A percentile compares a stretch with the other conserved stretches of the same genome.
Conservation (phyloP, 306 rosid species). For the Corylus heterophylla region DNA sequence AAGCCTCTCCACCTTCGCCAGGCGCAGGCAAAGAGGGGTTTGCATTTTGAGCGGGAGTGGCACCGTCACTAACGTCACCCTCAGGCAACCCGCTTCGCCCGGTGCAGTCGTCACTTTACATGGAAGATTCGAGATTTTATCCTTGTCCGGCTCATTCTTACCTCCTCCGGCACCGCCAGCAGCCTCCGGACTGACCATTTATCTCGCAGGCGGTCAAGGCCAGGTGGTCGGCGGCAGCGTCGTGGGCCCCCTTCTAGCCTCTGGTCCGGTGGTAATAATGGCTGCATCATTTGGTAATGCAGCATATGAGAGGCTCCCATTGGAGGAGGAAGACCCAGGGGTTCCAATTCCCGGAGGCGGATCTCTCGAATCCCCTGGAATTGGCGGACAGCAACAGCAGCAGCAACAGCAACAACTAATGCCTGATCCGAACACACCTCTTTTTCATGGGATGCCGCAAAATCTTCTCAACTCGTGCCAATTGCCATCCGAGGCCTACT, state of each 20-base stretch:
- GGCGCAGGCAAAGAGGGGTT: constrained; percentile 78
- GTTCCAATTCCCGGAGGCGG: constrained; percentile 39
- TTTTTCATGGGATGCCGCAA: constrained; percentile 78
- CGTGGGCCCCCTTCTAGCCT: constrained; percentile 72
- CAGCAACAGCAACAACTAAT: constrained; percentile 48
- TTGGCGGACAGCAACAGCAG: constrained; percentile 30
- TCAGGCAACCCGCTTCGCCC: constrained; percentile 79
- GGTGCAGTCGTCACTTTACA: constrained; percentile 85
- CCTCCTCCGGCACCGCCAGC: constrained; percentile 94
- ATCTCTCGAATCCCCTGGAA: constrained; percentile 62
- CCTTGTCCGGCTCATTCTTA: constrained; percentile 78
- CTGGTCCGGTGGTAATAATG: constrained; percentile 89
- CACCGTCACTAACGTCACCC: constrained; percentile 82
- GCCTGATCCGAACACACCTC: constrained; percentile 54
- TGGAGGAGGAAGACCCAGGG: constrained; percentile 67
- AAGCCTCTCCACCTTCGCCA: constrained; percentile 60
- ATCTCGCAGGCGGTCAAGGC: constrained; percentile 86
- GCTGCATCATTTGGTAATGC: constrained; percentile 94
- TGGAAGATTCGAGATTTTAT: constrained; percentile 84
- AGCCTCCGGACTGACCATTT: constrained; percentile 72
- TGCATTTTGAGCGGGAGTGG: constrained; percentile 87
- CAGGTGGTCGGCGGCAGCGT: constrained; percentile 91
- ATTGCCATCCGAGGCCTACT: constrained; percentile 76
- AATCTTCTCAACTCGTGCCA: constrained; percentile 83
- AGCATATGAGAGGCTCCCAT: constrained; percentile 86